Base-by-base conservation (phyloP, 2,329 filamentous ascomycete species). In the Magnaporthales sp. region DNA sequence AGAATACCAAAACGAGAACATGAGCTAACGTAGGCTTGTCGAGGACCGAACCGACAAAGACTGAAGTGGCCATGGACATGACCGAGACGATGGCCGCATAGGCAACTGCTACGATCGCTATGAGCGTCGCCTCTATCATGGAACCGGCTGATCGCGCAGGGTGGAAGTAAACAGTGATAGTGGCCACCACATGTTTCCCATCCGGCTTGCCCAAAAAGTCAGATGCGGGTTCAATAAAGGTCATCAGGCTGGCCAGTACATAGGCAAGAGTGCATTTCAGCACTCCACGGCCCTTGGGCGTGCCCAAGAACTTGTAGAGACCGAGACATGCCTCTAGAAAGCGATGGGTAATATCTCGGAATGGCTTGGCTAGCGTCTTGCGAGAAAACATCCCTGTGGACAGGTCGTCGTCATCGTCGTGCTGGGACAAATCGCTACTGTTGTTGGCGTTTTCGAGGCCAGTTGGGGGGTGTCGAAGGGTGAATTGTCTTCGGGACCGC, bases 131-230 rank as follows among this genome's bases (percentile, higher is more conserved):
- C 77, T 97, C 91, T 67, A 92, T 85, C 92, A 97, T 97, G 70
- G 91, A 95, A 0, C 94, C 94, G 29, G 89, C 86, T 22, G 92
- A 92, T 67, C 94, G 84, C 6, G 92, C 91, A 4, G 94, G 93
- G 75, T 97, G 93, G 73, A 97, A 98, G 74, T 97, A 98, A 11
- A 97, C 93, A 0, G 92, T 96, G 67, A 97, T 87, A 2, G 94
- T 97, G 32, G 93, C 93, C 65, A 97, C 92, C 74, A 97, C 89
- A 77, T 97, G 94, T 75, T 97, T 97, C 64, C 92, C 92, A 77
- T 97, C 93, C 74, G 93, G 90, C 69, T 89, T 84, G 11, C 94
- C 94, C 19, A 97, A 81, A 67, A 93, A 86, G 8, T 83, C 80
- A 19, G 92, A 89, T 67, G 97, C 82, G 2, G 85, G 84, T 2